Conservation (phyloP, 257 asterid species). For the Mentha longifolia region DNA sequence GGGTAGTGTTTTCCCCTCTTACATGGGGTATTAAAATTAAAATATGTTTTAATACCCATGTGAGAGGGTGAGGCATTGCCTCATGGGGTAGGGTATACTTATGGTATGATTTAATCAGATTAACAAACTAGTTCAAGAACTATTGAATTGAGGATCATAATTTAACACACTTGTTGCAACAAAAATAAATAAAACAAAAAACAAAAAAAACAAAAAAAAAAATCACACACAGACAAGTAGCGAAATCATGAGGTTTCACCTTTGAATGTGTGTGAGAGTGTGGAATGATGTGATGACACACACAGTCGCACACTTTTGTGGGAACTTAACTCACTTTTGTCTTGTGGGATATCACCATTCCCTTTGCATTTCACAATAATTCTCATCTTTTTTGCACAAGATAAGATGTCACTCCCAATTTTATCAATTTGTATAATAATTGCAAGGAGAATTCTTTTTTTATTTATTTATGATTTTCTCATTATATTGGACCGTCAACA, state of each 20-base stretch:
- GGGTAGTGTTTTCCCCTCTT: no score
- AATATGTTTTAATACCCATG: no score
- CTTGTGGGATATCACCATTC: slow-evolving; percentile 37
- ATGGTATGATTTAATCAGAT: no score
- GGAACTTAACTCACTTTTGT: slow-evolving; percentile 13
- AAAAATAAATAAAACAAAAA: no score
- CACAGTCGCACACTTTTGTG: not conserved
- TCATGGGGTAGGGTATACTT: no score
- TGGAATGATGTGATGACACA: slow-evolving; percentile 23
- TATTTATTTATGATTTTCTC: not conserved
- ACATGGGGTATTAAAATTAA: no score
- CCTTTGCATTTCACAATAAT: slow-evolving; percentile 31
- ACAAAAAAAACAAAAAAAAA: no score
- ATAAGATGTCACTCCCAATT: slow-evolving; percentile 37
- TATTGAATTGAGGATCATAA: not conserved
- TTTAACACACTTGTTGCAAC: no score
- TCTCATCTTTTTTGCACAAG: slow-evolving; percentile 32
- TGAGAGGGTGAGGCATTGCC: no score
- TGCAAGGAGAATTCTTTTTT: not conserved
- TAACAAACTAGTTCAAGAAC: not conserved
- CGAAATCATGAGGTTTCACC: slow-evolving; percentile 22
- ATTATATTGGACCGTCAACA: not conserved
- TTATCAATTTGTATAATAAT: slow-evolving; percentile 23
- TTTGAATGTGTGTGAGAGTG: slow-evolving; percentile 15
- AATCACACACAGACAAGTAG: not conserved